Evolutionary conservation across 176 grass and related monocot species (phyloP).

Genomic region (Pharus latifolius): DNA sequence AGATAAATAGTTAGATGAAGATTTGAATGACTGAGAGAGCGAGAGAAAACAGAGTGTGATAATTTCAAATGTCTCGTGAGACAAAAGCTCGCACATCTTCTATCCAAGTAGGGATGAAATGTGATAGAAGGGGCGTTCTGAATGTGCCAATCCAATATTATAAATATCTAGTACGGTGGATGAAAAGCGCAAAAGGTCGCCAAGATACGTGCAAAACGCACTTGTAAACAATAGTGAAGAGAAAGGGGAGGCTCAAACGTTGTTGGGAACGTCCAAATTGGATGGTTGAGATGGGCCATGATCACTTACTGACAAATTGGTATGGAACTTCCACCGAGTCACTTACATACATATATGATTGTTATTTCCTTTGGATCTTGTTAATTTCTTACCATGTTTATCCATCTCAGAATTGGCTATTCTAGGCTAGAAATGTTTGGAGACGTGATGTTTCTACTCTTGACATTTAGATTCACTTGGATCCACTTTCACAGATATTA

Average conservation of each 20-base stretch:
- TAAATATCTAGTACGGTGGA: neutral
- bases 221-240: neutral
- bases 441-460: neutral
- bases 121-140: no score
- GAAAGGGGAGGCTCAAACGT: neutral
- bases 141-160: no score
- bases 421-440: neutral
- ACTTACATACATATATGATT: neutral
- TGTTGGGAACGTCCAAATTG: neutral
- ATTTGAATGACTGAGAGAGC: no score
- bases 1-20: no score
- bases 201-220: neutral
- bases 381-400: conserved; percentile 3
- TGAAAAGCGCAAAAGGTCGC: neutral
- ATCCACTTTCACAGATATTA: no score
- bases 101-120: no score
- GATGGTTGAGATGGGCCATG: conserved; percentile 1
- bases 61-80: no score
- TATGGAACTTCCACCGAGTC: neutral
- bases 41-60: no score
- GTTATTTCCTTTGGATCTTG: neutral
- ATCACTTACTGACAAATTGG: neutral
- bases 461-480: no score
- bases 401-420: neutral
- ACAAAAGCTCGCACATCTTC: no score